Conservation (phyloP, 176 grass and related monocot species). For the Phoenix roebelenii region DNA sequence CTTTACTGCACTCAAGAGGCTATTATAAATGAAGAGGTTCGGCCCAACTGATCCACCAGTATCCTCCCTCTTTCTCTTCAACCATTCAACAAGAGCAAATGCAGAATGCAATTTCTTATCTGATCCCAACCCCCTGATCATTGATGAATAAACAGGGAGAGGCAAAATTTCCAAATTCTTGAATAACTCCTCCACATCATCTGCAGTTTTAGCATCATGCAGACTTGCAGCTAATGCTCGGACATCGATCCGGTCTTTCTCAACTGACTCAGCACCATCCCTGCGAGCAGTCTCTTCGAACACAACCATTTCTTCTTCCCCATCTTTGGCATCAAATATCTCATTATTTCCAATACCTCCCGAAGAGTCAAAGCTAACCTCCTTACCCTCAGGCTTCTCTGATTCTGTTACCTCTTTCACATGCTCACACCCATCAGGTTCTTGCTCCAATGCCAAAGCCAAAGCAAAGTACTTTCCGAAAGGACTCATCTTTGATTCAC, state of each 20-base stretch:
- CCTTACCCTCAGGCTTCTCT: neutral
- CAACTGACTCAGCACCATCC: neutral
- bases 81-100: conserved; percentile 58
- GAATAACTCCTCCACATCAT: conserved; percentile 38
- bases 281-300: neutral
- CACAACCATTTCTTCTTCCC: neutral
- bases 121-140: conserved; percentile 53
- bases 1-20: conserved; percentile 60
- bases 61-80: conserved; percentile 31
- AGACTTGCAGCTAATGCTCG: conserved; percentile 32
- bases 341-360: neutral
- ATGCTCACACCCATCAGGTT: conserved; percentile 3
- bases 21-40: conserved; percentile 82
- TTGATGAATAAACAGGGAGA: conserved; percentile 56
- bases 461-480: conserved; percentile 3
- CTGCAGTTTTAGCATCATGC: conserved; percentile 37
- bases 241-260: conserved; percentile 37
- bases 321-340: neutral
- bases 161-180: conserved; percentile 41
- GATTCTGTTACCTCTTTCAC: neutral
- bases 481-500: neutral
- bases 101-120: conserved; percentile 43
- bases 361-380: neutral
- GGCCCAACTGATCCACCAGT: conserved; percentile 1
- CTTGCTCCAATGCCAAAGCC: conserved; percentile 6